A percentile compares a stretch with the other conserved stretches of the same genome.
Conservation (phyloP, 1,284 basidiomycete genomes). For the Athelia psychrophila region DNA sequence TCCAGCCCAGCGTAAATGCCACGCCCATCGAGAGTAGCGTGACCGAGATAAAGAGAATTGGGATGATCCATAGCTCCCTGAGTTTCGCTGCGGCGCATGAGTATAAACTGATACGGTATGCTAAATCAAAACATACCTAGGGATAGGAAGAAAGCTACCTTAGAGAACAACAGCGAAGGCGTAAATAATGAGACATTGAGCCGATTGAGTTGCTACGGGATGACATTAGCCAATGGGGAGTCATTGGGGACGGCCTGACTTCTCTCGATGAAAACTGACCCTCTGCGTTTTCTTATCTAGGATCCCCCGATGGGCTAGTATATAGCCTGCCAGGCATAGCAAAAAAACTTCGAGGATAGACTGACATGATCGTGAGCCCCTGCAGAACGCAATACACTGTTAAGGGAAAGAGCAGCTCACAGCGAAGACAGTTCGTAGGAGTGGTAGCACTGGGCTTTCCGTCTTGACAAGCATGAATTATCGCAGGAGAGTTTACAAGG, state of each 20-base stretch:
- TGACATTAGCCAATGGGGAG: constrained; percentile 5
- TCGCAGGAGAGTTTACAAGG: too few species aligned
- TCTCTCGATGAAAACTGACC: constrained; percentile 41
- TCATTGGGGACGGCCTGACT: too few species aligned
- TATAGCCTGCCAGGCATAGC: constrained; percentile 83
- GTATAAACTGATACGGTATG: not conserved
- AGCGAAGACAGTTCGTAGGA: constrained; percentile 3
- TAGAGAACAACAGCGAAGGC: constrained; percentile 89
- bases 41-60: constrained; percentile 76
- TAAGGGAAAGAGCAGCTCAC: constrained; percentile 45
- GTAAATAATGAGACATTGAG: constrained; percentile 91
- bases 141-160: constrained; percentile 82
- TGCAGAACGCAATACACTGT: too few species aligned
- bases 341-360: constrained; percentile 90
- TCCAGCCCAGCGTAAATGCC: constrained; percentile 46
- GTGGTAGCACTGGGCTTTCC: constrained; percentile 9
- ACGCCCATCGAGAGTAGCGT: constrained; percentile 62
- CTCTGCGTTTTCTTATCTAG: constrained; percentile 90
- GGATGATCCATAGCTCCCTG: constrained; percentile 89
- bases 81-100: constrained; percentile 57
- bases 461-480: too few species aligned
- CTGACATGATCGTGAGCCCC: constrained; percentile 42
- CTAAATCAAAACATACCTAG: constrained; percentile 43
- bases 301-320: constrained; percentile 76
- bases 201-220: constrained; percentile 66